A percentile compares a stretch with the other conserved stretches of the same genome.
Conservation (phyloP, 2,329 filamentous ascomycete species). For the Byssothecium circinans region DNA sequence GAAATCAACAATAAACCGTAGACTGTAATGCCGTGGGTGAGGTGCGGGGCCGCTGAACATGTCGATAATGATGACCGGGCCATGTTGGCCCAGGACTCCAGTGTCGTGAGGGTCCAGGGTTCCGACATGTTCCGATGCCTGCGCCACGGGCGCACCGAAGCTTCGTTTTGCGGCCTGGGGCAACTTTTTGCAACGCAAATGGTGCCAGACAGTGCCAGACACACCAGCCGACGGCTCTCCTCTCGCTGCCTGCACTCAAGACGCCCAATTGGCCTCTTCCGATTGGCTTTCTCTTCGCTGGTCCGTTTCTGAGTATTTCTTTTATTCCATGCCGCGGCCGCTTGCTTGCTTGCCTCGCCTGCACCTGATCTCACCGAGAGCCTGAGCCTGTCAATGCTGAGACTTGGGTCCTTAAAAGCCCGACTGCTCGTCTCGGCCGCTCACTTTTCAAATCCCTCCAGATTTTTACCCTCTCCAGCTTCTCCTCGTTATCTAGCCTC, state of each 20-base stretch:
- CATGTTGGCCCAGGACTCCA: too few relatives aligned
- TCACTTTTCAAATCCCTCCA: conserved; percentile 10
- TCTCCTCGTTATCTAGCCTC: conserved; percentile 37
- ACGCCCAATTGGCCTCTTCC: conserved; percentile 18
- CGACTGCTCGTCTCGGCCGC: conserved; percentile 25
- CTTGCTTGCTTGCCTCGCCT: conserved; percentile 11
- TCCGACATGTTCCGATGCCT: conserved; percentile 19
- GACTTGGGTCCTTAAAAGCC: conserved; percentile 39
- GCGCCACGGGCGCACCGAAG: conserved; percentile 1
- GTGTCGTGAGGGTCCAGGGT: too few relatives aligned
- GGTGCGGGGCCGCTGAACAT: too few relatives aligned
- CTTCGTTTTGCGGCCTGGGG: background rate
- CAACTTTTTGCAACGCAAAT: conserved; percentile 18
- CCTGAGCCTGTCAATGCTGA: conserved; percentile 38
- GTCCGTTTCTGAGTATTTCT: conserved; percentile 27
- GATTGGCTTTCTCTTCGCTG: conserved; percentile 28
- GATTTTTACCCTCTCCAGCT: conserved; percentile 14
- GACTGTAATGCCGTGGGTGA: too few relatives aligned
- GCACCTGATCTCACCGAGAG: conserved; percentile 16
- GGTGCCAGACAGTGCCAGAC: conserved; percentile 7
- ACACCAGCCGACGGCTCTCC: conserved; percentile 19
- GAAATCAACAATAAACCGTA: too few relatives aligned
- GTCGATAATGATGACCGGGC: too few relatives aligned
- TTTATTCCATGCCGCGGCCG: conserved; percentile 35
- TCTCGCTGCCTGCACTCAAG: conserved; percentile 14